A percentile compares a stretch with the other conserved stretches of the same genome.
Conservation (phyloP, 345 rosid genomes). For the Raphanus sativus region DNA sequence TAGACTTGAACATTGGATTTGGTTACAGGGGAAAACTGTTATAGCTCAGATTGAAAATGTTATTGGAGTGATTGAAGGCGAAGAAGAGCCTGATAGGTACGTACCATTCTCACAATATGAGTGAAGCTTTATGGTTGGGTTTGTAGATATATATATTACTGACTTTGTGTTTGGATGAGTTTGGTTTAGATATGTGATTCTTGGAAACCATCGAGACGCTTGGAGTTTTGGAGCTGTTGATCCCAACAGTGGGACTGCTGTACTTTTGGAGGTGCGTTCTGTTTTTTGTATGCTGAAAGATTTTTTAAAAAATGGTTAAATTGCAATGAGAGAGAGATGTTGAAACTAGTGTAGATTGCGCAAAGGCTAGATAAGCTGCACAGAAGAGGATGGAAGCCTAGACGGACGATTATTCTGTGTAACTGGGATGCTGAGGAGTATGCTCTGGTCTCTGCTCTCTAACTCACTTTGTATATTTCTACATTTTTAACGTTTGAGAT, state of each 20-base stretch:
- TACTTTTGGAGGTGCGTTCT: slow-evolving; percentile 62
- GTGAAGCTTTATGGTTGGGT: neutral
- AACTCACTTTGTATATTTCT: neutral
- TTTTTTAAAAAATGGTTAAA: neutral
- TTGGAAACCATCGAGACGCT: slow-evolving; percentile 92
- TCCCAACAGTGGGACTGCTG: slow-evolving; percentile 88
- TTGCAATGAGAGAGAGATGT: neutral
- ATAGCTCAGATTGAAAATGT: slow-evolving; percentile 73
- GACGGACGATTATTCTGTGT: slow-evolving; percentile 69
- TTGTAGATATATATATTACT: neutral
- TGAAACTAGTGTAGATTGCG: slow-evolving; percentile 49
- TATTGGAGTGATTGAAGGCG: slow-evolving; percentile 71
- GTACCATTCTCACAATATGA: slow-evolving; percentile 41
- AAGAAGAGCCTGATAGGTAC: slow-evolving; percentile 81
- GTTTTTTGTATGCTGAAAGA: neutral
- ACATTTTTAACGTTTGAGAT: neutral
- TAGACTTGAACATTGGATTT: neutral
- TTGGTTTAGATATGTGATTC: slow-evolving; percentile 53
- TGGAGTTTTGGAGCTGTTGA: slow-evolving; percentile 93
- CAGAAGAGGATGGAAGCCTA: slow-evolving; percentile 72
- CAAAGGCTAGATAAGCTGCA: slow-evolving; percentile 63
- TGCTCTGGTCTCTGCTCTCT: slow-evolving; percentile 50
- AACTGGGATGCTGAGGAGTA: slow-evolving; percentile 96
- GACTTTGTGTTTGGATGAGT: neutral
- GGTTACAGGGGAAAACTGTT: slow-evolving; percentile 60